Conservation (phyloP, 768 basidiomycete genomes). For the Sistotremastrum niveocremeum region DNA sequence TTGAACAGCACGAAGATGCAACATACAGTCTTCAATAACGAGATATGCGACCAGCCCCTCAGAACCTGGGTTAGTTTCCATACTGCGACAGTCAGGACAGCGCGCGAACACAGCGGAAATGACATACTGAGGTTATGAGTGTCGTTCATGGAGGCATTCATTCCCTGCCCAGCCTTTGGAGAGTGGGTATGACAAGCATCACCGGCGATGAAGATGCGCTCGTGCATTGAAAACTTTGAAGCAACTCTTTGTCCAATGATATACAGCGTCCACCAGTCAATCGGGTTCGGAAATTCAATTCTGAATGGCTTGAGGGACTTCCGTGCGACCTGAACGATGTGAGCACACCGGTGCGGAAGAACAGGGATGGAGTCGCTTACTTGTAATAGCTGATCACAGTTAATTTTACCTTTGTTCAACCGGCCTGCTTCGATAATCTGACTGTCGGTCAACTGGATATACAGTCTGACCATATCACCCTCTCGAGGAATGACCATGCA, state of each 20-base stretch:
- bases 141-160: conserved; percentile 8
- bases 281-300: conserved; percentile 9
- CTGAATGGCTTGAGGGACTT: conserved; percentile 14
- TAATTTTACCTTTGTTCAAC: conserved; percentile 38
- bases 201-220: conserved; percentile 6
- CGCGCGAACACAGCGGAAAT: conserved; percentile 3
- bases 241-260: conserved; percentile 8
- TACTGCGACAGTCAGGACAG: too few species aligned
- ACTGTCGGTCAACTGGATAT: conserved; percentile 48
- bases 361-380: conserved; percentile 17
- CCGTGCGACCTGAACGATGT: conserved; percentile 7
- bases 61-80: too few species aligned
- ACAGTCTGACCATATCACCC: conserved; percentile 52
- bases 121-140: conserved; percentile 4
- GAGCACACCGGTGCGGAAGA: background rate
- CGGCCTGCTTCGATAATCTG: conserved; percentile 35
- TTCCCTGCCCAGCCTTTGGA: conserved; percentile 7
- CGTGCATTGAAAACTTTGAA: conserved; percentile 2
- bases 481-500: conserved; percentile 69
- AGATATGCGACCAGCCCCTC: conserved; percentile 10
- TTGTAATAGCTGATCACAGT: conserved; percentile 37
- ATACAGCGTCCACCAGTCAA: conserved; percentile 9
- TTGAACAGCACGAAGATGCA: conserved; percentile 9
- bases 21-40: conserved; percentile 10
- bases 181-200: conserved; percentile 10